A percentile compares a stretch with the other conserved stretches of the same genome.
Conservation (phyloP, 2,329 filamentous ascomycete genomes). For the Alternaria dauci region DNA sequence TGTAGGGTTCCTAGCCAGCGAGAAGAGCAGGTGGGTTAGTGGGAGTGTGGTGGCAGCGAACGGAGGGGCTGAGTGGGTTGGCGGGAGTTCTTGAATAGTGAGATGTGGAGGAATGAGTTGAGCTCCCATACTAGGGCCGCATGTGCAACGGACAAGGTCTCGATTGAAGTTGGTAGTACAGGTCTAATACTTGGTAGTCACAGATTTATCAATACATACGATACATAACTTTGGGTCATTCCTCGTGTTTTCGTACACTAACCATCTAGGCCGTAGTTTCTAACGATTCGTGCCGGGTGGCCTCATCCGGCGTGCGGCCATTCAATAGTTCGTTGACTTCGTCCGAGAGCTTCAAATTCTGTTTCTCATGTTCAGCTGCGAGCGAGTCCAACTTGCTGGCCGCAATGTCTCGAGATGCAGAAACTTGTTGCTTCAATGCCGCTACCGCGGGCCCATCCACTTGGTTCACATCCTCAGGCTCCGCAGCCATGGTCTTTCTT, state of each 20-base stretch:
- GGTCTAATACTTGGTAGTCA: neutral
- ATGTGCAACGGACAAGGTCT: neutral
- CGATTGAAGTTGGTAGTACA: slow-evolving; percentile 9
- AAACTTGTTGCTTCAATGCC: neutral
- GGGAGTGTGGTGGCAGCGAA: slow-evolving; percentile 50
- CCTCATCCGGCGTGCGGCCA: neutral
- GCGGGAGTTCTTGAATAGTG: slow-evolving; percentile 16
- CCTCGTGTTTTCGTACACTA: neutral
- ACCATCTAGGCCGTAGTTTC: neutral
- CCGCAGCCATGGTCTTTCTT: slow-evolving; percentile 10
- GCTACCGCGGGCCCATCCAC: slow-evolving; percentile 2
- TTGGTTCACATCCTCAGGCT: neutral
- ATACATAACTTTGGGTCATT: neutral
- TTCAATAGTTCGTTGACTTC: neutral
- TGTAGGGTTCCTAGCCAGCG: slow-evolving; percentile 60
- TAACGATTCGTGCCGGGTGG: neutral
- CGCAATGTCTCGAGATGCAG: slow-evolving; percentile 19
- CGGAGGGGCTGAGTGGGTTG: slow-evolving; percentile 39
- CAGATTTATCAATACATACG: neutral
- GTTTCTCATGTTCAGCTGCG: too few relatives aligned
- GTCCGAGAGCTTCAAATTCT: neutral
- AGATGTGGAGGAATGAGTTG: neutral
- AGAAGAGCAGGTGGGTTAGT: slow-evolving; percentile 48
- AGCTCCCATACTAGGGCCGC: neutral
- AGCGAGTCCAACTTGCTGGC: too few relatives aligned